phyloP scores from a whole-genome alignment of 345 rosid species.

The Linum tenue region DNA sequence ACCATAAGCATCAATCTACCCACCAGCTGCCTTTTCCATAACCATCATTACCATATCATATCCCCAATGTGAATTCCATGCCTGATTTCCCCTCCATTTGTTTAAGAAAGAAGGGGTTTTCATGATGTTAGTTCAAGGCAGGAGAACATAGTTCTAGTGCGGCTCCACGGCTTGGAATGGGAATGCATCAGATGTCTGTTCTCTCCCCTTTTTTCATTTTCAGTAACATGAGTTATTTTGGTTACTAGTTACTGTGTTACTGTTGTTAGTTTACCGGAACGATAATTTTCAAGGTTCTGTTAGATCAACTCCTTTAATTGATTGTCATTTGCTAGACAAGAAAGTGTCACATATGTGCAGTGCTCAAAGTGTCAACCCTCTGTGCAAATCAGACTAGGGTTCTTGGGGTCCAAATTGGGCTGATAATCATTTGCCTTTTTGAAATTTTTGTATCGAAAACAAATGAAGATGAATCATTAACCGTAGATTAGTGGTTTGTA shows the following conservation, averaged over 20 bases:
- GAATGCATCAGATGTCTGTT: slow-evolving; percentile 12
- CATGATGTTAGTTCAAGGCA: not conserved
- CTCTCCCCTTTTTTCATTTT: not conserved
- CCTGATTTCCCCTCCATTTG: slow-evolving; percentile 8
- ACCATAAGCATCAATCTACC: slow-evolving; percentile 9
- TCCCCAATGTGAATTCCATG: slow-evolving; percentile 8
- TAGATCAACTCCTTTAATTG: not conserved
- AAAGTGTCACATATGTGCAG: too few species aligned
- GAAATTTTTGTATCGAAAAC: slow-evolving; percentile 3
- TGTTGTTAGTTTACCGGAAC: too few species aligned
- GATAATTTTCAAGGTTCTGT: too few species aligned
- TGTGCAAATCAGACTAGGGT: not conserved
- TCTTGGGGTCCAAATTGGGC: slow-evolving; percentile 9
- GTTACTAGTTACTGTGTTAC: not conserved
- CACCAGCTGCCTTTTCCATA: not conserved
- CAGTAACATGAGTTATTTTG: not conserved
- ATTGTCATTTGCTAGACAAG: not conserved
- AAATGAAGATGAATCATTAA: slow-evolving; percentile 10
- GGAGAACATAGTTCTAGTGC: slow-evolving; percentile 4
- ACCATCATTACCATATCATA: slow-evolving; percentile 2
- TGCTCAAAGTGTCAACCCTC: not conserved
- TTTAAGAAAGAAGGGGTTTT: slow-evolving; percentile 12
- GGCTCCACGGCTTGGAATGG: slow-evolving; percentile 9
- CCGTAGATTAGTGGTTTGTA: slow-evolving; percentile 18
- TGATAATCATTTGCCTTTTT: slow-evolving; percentile 22